Conservation (phyloP, 331 rosid genomes). For the Prunus yedoensis region DNA sequence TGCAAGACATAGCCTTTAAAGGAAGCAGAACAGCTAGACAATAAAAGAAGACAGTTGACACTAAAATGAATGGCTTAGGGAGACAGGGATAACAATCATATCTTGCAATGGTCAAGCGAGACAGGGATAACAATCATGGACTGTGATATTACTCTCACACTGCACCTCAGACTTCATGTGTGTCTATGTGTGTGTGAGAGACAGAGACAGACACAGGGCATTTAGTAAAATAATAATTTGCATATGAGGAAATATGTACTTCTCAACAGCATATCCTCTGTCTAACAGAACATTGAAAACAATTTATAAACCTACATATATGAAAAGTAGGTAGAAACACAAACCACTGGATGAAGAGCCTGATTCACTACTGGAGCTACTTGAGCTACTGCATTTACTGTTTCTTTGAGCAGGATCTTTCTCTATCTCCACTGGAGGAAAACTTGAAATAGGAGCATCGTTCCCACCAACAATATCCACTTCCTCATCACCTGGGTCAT, state of each 20-base stretch:
- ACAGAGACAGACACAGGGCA: background rate
- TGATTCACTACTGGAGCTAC: slow-evolving; percentile 78
- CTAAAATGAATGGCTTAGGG: background rate
- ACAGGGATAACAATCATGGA: background rate
- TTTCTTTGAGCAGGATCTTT: slow-evolving; percentile 55
- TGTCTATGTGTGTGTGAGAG: background rate
- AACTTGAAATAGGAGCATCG: slow-evolving; percentile 72
- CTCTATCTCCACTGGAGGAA: slow-evolving; percentile 70
- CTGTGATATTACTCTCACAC: background rate
- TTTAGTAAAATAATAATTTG: background rate
- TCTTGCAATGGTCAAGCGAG: background rate
- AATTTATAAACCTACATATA: slow-evolving; percentile 20
- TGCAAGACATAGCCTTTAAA: background rate
- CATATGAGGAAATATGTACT: background rate
- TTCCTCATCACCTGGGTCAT: slow-evolving; percentile 67
- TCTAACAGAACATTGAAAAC: slow-evolving; percentile 10
- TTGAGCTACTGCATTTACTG: slow-evolving; percentile 66
- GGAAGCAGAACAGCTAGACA: background rate
- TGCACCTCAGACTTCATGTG: background rate
- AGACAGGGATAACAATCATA: background rate
- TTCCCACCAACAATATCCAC: slow-evolving; percentile 82
- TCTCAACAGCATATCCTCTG: background rate
- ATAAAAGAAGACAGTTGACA: background rate
- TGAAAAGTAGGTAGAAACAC: slow-evolving; percentile 40
- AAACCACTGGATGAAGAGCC: slow-evolving; percentile 93